These are phyloP conservation scores for Luvunga scandens DNA, from an alignment of 345 rosid species.

Conservation along the genomic window DNA sequence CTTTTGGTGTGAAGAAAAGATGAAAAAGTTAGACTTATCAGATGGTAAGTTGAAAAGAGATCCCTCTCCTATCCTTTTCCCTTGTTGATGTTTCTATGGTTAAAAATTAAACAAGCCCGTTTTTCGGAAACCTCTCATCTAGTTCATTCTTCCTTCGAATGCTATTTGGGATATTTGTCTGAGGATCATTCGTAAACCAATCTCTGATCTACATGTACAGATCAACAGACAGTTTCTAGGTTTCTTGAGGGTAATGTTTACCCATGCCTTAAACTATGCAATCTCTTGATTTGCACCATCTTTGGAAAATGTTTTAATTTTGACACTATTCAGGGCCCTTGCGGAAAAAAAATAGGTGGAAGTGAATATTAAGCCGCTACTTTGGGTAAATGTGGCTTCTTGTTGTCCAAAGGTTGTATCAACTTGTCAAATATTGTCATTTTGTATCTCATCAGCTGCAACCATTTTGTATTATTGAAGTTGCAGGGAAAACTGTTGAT, in stretches of 20 bases:
- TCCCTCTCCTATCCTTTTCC: constrained; percentile 79
- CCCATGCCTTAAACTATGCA: not conserved
- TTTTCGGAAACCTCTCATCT: not conserved
- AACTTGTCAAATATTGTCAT: not conserved
- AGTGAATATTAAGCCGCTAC: not conserved
- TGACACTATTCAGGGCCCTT: not conserved
- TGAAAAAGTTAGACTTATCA: constrained; percentile 65
- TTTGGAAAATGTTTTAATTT: not conserved
- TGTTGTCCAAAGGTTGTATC: not conserved
- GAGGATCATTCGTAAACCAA: not conserved
- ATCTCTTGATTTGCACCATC: not conserved
- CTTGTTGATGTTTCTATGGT: constrained; percentile 42
- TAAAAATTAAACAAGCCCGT: not conserved
- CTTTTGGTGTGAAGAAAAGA: constrained; percentile 95
- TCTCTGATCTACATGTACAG: not conserved
- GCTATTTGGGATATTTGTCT: not conserved
- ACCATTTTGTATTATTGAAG: not conserved
- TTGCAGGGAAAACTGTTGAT: not conserved
- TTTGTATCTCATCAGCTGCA: not conserved
- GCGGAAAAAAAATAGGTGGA: not conserved
- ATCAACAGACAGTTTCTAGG: not conserved
- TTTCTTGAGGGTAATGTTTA: not conserved
- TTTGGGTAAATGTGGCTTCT: not conserved
- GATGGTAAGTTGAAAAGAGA: constrained; percentile 72
- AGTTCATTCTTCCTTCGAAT: not conserved